Evolutionary conservation across 768 basidiomycete genomes (phyloP), one percentile per base, ranked within the genome.

Genomic region (Termitomyces sp.): DNA sequence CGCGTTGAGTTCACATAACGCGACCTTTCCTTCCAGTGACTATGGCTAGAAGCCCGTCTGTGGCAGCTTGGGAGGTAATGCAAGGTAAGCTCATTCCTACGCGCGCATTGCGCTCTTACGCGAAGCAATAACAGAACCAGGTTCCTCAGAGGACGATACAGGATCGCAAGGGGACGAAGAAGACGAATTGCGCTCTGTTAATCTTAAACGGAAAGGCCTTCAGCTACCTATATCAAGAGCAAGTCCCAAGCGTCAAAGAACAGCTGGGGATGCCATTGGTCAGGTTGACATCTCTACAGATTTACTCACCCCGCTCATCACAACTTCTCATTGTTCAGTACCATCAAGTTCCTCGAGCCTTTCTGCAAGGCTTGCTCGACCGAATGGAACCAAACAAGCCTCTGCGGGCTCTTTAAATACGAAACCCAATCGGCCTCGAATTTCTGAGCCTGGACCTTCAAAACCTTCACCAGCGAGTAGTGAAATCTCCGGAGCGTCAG

Each of bases 181-280:
- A 34, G 59, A 63, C 26, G 39, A 54, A n/a, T 5, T 57, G 14
- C 4, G 7, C 2, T 39, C 48, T 33, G 12, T 26, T 5, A 27
- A 48, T 24, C 47, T 61, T 13, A 63, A 63, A 55, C 61, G 62
- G 26, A 64, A 62, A 39, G 50, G 56, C 0, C 3, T 26, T 10
- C n/a, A 10, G 27, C 18, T 8, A 10, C 47, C 52, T n/a, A 18
- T 43, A 40, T 43, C 34, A 8, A 34, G 43, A 5, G 27, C 51
- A 22, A 60, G 43, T 47, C 53, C 58, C 12, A 64, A 64, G 33
- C 64, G 64, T 43, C 58, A 36, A 45, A 57, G 48, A 26, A 56
- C 56, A 32, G 36, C 24, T 14, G 51, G 33, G 32, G 55, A 32
- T 43, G 30, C 26, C 6, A 34, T 44, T 47, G 36, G 42, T 40